Base-by-base conservation (phyloP, 805 yeast genomes). In the Sporopachydermia lactativora region DNA sequence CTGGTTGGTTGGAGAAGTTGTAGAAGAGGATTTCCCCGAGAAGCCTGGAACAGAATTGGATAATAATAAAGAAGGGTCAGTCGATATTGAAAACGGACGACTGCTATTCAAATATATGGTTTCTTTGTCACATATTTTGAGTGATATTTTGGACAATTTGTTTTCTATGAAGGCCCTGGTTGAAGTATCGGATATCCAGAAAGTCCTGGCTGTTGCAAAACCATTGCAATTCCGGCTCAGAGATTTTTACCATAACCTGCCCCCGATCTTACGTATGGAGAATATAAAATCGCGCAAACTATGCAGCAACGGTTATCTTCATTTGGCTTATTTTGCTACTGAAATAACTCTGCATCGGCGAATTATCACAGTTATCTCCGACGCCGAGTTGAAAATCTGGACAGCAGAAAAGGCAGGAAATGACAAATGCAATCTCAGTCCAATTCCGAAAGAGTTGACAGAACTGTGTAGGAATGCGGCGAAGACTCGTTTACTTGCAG, bases 381-480 rank as follows among this genome's bases (percentile, higher is more conserved):
- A 24, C 31, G n/a, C 31, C 8, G 31, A 24, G n/a, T 8, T n/a
- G 8, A 8, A 24, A 8, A 24, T 8, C n/a, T 24, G 31, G 31
- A 24, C 13, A 8, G 8, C 31, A 8, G 31, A 24, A 8, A n/a
- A 24, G 13, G 8, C 31, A n/a, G 49, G 58, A 18, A 60, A 61
- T 16, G 57, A 60, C 28, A 43, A 58, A 8, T 47, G 49, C 4
- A 66, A 67, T 15, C 53, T 48, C 18, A 44, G 55, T 4, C 62
- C 62, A 18, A 56, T 74, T 0, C 73, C 80, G 4, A 60, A 59
- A 5, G 81, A 77, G 45, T 57, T 80, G 17, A 62, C 69, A 5
- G 58, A 63, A 19, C 86, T 86, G 1, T 85, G 96, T 54, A 68
- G 95, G 36, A 66, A 78, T 18, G 95, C 96, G 0, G 96, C 96